These are phyloP conservation scores for Starmera dryadoides DNA, from an alignment of 805 yeast species.

Conservation along the genomic window DNA sequence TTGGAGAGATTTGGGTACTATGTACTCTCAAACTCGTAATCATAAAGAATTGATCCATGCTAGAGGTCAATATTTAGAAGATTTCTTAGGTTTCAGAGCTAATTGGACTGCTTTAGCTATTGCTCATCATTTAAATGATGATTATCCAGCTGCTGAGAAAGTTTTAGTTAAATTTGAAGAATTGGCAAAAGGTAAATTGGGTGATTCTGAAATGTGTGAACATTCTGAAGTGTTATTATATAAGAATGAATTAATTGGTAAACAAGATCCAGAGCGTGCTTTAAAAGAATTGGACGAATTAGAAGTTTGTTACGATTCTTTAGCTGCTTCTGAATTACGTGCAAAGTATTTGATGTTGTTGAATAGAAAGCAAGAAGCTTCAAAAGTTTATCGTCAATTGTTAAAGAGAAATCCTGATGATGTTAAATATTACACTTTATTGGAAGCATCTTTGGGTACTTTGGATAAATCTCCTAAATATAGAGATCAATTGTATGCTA, in stretches of 20 bases:
- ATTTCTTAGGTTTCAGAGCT: constrained; percentile 75
- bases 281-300: constrained; percentile 54
- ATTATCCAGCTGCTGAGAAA: constrained; percentile 59
- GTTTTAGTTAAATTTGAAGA: constrained; percentile 74
- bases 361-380: constrained; percentile 56
- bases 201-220: constrained; percentile 64
- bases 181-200: constrained; percentile 58
- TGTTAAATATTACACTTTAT: constrained; percentile 49
- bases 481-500: constrained; percentile 56
- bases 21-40: constrained; percentile 78
- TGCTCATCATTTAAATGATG: constrained; percentile 72
- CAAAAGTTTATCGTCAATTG: constrained; percentile 56
- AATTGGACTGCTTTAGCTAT: constrained; percentile 87
- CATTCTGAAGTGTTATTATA: constrained; percentile 75
- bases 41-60: constrained; percentile 54
- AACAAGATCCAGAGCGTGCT: constrained; percentile 30
- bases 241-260: constrained; percentile 65
- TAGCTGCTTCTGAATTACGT: constrained; percentile 55
- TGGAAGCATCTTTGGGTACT: constrained; percentile 61
- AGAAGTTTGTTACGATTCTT: constrained; percentile 46
- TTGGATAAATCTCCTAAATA: constrained; percentile 34
- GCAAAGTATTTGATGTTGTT: constrained; percentile 58
- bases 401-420: constrained; percentile 85
- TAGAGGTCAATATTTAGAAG: constrained; percentile 62
- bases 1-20: constrained; percentile 70